Base-by-base conservation (phyloP, 306 rosid genomes). In the Gillenia trifoliata region DNA sequence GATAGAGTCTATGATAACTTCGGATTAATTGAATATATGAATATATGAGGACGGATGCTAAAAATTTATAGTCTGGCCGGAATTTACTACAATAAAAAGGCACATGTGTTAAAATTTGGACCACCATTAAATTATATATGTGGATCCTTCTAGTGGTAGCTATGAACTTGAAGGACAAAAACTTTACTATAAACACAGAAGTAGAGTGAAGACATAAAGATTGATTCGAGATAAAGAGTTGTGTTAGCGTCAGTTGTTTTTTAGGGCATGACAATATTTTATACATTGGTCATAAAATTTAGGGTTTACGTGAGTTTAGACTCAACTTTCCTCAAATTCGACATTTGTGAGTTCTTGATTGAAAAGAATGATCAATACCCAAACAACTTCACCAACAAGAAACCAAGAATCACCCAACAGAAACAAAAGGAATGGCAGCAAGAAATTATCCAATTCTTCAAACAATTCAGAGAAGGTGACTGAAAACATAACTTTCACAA, bases 1-100 rank as follows among this genome's bases (percentile, higher is more conserved):
- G 82, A 25, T 67, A 2, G 11, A 43, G 47, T n/a, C 79, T 11
- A 73, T 73, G 74, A 59, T 6, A 13, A 2, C 6, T 70, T 77
- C 64, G 20, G 28, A 61, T 17, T 23, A 22, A n/a, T n/a, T 25
- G n/a, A 22, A n/a, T 17, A 8, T 56, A 56, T 57, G 54, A 22
- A 3, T 22, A 50, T 38, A 23, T 54, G 29, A 29, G 49, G 23
- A 61, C 41, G 64, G 20, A 23, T 15, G n/a, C 13, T 47, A 54
- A 1, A 8, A 60, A 6, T 23, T 34, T n/a, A 56, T 17, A 25
- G 23, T 28, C 60, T 31, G 56, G 74, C 68, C 63, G 68, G 34
- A 55, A 25, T 19, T 55, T 45, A 57, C 78, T 29, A 45, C 17
- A 4, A 45, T 45, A 45, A 40, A 15, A 45, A 57, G 63, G 57